A percentile compares a stretch with the other conserved stretches of the same genome.
Evolutionary conservation across 1,284 basidiomycete species (phyloP).

Genomic region (Phylloboletellus chloephorus): DNA sequence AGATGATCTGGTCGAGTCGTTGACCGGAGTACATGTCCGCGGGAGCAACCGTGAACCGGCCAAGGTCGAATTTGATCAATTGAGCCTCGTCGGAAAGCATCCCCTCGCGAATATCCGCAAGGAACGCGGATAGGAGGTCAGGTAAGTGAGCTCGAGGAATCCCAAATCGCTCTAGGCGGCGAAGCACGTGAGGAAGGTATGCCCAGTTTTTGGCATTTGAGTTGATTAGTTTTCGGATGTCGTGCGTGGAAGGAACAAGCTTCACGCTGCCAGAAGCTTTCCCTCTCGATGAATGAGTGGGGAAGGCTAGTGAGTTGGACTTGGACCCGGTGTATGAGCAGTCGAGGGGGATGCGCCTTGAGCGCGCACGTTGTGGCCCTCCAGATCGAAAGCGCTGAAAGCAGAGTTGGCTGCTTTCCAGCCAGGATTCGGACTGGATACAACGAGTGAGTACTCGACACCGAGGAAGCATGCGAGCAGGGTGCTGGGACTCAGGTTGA

Average conservation of each 20-base stretch:
- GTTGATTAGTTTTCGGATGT: slow-evolving; percentile 19
- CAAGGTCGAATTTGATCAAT: slow-evolving; percentile 24
- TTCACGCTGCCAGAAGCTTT: neutral
- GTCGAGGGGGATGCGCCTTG: neutral
- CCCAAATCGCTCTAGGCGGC: slow-evolving; percentile 36
- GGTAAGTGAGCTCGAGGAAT: slow-evolving; percentile 28
- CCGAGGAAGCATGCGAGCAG: slow-evolving; percentile 12
- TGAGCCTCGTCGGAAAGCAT: slow-evolving; percentile 20
- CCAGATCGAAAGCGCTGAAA: slow-evolving; percentile 17
- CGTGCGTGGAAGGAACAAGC: neutral
- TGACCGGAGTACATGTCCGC: slow-evolving; percentile 13
- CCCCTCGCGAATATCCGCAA: slow-evolving; percentile 24
- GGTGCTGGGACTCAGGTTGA: neutral
- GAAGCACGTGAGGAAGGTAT: slow-evolving; percentile 20
- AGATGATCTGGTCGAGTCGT: slow-evolving; percentile 32
- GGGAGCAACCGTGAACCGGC: slow-evolving; percentile 22
- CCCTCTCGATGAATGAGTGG: slow-evolving; percentile 1
- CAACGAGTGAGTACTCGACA: slow-evolving; percentile 13
- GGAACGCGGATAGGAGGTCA: slow-evolving; percentile 31
- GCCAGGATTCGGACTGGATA: slow-evolving; percentile 14
- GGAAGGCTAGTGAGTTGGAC: neutral
- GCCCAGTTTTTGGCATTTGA: slow-evolving; percentile 30
- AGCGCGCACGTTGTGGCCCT: neutral
- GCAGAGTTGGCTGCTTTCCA: slow-evolving; percentile 14
- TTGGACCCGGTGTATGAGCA: slow-evolving; percentile 2